Conservation (phyloP, 306 rosid genomes). For the Medicago truncatula region DNA sequence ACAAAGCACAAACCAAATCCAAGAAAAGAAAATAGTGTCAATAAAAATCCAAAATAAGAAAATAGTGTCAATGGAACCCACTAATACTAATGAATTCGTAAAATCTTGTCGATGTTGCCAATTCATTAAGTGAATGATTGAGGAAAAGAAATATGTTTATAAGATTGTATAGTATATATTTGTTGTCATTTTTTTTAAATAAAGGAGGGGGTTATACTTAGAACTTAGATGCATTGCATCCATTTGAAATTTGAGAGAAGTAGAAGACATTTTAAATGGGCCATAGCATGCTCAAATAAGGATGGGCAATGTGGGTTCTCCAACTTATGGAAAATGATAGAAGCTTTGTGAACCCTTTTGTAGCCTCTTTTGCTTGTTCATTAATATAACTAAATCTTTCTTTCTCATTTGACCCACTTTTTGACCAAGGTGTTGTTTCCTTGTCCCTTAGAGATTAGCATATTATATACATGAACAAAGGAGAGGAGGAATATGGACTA, state of each 20-base stretch:
- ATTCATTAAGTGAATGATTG: constrained; percentile 84
- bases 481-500: constrained; percentile 51
- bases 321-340: constrained; percentile 55
- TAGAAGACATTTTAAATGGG: constrained; percentile 67
- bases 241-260: constrained; percentile 58
- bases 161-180: constrained; percentile 29
- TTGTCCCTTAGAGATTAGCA: constrained; percentile 52
- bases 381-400: constrained; percentile 55
- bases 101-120: constrained; percentile 87
- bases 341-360: constrained; percentile 51
- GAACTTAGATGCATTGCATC: constrained; percentile 73
- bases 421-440: constrained; percentile 59
- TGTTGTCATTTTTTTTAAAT: constrained; percentile 47
- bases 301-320: constrained; percentile 73
- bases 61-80: constrained; percentile 56
- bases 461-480: constrained; percentile 62
- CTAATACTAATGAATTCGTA: constrained; percentile 47
- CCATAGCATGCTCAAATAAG: constrained; percentile 58
- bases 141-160: constrained; percentile 31
- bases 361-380: constrained; percentile 53
- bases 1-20: constrained; percentile 48
- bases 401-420: constrained; percentile 69
- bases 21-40: constrained; percentile 37
- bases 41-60: constrained; percentile 44
- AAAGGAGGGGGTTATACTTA: constrained; percentile 38